Evolutionary conservation across 2,329 filamentous ascomycete genomes (phyloP), one percentile per base, ranked within the genome.

Genomic region (Verruconis gallopava): DNA sequence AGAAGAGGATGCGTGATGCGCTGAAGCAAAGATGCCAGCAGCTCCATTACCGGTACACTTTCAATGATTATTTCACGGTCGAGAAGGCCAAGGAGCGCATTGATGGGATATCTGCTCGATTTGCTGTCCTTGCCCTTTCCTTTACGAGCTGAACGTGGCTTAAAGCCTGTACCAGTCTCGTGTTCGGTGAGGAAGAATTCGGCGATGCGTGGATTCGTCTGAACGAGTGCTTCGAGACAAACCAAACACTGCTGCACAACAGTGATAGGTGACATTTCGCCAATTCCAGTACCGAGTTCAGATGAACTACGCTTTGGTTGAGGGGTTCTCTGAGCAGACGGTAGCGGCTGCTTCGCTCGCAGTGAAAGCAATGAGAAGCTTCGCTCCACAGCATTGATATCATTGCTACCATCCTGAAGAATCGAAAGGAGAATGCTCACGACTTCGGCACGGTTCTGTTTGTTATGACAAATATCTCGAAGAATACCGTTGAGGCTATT

Each of bases 11-110:
- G 72, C 0, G 91, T 98, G 43, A 96, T 85, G 49, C 82, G 80
- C 58, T 85, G 89, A 19, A 98, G 72, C 21, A 98, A 67, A 48
- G 81, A 79, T 2, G 91, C 91, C 19, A 98, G 72, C 48, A 86
- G 80, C 52, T 94, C 89, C 88, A 98, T 96, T 44, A 94, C 89
- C 4, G 79, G 73, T n/a, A 89, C 88, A 62, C 86, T 98, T 62
- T 98, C 91, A 65, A 94, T 93, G 49, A 98, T 88, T 47, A 96
- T 69, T 49, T 86, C 84, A n/a, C 91, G 82, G 56, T 96, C 91
- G 17, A 98, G 72, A 4, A 98, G 71, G 47, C 78, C 80, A 37
- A 98, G 71, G 21, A 98, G 67, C 12, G 88, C 86, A 58, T 98
- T 98, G 57, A 98, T 74, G 6, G 93, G 86, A 57, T 82, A 98